Evolutionary conservation across 1,284 basidiomycete species (phyloP), one percentile per base, ranked within the genome.

Genomic region (Ceraceosorus guamensis): DNA sequence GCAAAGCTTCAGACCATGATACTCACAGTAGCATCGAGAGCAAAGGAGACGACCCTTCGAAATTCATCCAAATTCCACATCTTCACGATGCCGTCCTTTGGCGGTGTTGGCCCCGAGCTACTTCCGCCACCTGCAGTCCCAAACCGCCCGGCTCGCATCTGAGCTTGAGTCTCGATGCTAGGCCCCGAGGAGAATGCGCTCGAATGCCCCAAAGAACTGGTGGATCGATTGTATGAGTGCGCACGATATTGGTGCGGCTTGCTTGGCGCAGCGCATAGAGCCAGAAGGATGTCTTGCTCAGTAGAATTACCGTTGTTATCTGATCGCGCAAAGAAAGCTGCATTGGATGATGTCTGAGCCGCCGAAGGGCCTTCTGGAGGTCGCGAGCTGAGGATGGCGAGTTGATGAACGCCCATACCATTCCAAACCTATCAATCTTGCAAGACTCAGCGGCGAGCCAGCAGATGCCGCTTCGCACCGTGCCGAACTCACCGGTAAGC

Each of bases 51-150:
- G n/a, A 68, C 50, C 50, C 66, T 61, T 3, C 60, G 50, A 24
- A 70, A 55, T 6, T 60, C 62, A 46, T 70, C 62, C 31, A 70
- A 52, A 47, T 65, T 66, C 68, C 68, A 70, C 68, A 70, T 70
- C 6, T 63, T 39, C 1, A 70, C 64, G 4, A 52, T 45, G 5
- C 68, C 68, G 4, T 48, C 46, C 13, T 46, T 39, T 51, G 32
- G 35, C n/a, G 24, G 30, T 14, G 32, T 30, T 8, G 10, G 43
- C 46, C 13, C 62, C 55, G 35, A 56, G 46, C 18, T 49, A 53
- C 49, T 34, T 53, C 11, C 61, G 55, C 6, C 54, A 53, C 46
- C 52, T 4, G 61, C 60, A 46, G 51, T 65, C 41, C 66, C 65
- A 46, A 67, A 44, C 24, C 8, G 18, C 6, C 62, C 47, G 2